Evolutionary conservation across 805 yeast species (phyloP), one percentile per base, ranked within the genome.

Genomic region (Candida broadrunensis): DNA sequence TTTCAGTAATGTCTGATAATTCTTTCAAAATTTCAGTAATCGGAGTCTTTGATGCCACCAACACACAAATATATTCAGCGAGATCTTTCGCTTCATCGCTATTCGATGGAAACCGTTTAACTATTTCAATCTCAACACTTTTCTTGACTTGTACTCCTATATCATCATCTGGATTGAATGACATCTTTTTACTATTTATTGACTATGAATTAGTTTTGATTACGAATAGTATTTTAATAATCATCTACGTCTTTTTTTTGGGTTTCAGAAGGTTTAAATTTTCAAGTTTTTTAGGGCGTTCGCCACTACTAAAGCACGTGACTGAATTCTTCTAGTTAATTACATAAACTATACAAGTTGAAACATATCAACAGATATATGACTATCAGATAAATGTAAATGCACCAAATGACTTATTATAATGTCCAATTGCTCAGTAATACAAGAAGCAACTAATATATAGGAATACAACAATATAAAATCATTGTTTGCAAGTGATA

Each of bases 401-500:
- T 29, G 32, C 5, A 29, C 32, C 6, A 29, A 11, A 16, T 73
- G 60, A 1, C 60, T 65, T 35, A 83, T 72, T 26, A 88, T 74
- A 33, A 64, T 72, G 44, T 81, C 80, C 48, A 87, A 61, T 54
- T 85, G 88, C 32, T 77, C 76, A 4, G 83, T 73, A 33, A 87
- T 78, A 2, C 83, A 77, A 30, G 82, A 68, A 0, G 90, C 80
- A 17, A 85, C 90, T 56, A 87, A 67, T 35, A 83, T 74, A 58
- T 86, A 87, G 0, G 90, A 78, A 54, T 86, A 88, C 37, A 87
- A 70, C 50, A 87, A 61, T 16, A 87, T 88, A 55, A 85, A 87
- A 50, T 87, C 95, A 45, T 83, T 85, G 52, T 84, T 83, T 9
- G 74, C 65, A 32, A 80, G 55, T 15, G 54, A 46, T 32, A 64